A percentile compares a stretch with the other conserved stretches of the same genome.
phyloP scores from a whole-genome alignment of 2,329 filamentous ascomycete genomes.

The Myriosclerotinia scirpicola region DNA sequence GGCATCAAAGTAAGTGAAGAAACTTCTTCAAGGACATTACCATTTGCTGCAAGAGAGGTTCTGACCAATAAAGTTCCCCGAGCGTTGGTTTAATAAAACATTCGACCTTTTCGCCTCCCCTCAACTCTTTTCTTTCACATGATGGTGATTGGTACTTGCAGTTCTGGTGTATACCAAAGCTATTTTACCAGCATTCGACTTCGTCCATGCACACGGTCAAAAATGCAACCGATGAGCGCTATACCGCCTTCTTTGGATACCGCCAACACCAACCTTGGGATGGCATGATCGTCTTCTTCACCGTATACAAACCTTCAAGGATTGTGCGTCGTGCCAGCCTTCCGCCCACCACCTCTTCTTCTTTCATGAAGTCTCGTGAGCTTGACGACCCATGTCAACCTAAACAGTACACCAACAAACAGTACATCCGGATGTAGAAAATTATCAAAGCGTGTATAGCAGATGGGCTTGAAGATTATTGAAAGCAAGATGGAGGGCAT shows the following conservation, averaged over 20 bases:
- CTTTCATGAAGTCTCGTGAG: not conserved
- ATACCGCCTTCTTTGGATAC: slow-evolving; percentile 15
- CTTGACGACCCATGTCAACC: slow-evolving; percentile 1
- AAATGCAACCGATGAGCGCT: slow-evolving; percentile 11
- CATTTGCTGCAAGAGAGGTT: not conserved
- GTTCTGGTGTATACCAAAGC: slow-evolving; percentile 43
- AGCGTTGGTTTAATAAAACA: slow-evolving; percentile 45
- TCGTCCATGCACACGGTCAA: slow-evolving; percentile 33
- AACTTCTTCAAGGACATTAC: not conserved
- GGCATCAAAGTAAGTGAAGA: slow-evolving; percentile 37
- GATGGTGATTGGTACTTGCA: slow-evolving; percentile 48
- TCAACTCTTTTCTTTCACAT: slow-evolving; percentile 52
- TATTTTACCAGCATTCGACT: slow-evolving; percentile 44
- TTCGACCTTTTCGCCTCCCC: slow-evolving; percentile 52
- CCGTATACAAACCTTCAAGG: slow-evolving; percentile 9
- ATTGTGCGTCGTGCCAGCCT: slow-evolving; percentile 9
- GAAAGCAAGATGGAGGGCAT: not conserved
- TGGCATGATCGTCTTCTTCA: slow-evolving; percentile 10
- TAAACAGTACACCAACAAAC: not conserved
- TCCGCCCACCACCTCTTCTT: not conserved
- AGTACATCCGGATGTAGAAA: not conserved
- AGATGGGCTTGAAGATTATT: not conserved
- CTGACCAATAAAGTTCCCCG: slow-evolving; percentile 43
- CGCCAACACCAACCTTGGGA: slow-evolving; percentile 11
- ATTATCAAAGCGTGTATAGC: not conserved